Percentiles rank a stretch among this genome's conserved stretches.
Conservation (phyloP, 1,284 basidiomycete genomes). For the Chalciporus sp. region DNA sequence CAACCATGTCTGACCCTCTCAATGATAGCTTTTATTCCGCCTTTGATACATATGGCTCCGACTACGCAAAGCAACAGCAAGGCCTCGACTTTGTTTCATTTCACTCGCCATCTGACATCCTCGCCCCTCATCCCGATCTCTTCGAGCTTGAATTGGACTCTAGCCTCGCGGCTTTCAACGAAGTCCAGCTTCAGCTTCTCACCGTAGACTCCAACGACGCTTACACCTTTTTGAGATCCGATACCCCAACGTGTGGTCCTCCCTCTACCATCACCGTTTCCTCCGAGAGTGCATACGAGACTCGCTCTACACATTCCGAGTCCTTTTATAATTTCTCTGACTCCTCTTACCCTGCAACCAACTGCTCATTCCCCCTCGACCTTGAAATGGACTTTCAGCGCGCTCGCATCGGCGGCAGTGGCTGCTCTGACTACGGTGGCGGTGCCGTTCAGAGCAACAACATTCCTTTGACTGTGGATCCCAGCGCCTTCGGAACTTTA, state of each 20-base stretch:
- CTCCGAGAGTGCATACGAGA: constrained; percentile 75
- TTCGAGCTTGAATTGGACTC: constrained; percentile 81
- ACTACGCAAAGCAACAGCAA: constrained; percentile 41
- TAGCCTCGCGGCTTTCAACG: constrained; percentile 63
- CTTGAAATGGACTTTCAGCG: constrained; percentile 73
- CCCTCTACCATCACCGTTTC: constrained; percentile 77
- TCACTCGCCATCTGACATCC: constrained; percentile 63
- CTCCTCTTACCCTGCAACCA: constrained; percentile 51
- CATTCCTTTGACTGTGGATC: constrained; percentile 48
- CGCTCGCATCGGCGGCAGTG: constrained; percentile 51
- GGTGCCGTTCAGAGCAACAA: constrained; percentile 40
- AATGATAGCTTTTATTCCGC: constrained; percentile 36
- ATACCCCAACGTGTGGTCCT: constrained; percentile 67
- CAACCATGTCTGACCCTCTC: constrained; percentile 34
- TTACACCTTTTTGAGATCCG: constrained; percentile 62
- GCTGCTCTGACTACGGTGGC: constrained; percentile 54
- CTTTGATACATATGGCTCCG: constrained; percentile 39
- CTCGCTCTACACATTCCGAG: constrained; percentile 64
- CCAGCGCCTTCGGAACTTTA: constrained; percentile 56
- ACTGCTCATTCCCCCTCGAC: constrained; percentile 58
- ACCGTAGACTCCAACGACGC: constrained; percentile 64
- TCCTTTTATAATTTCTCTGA: constrained; percentile 66
- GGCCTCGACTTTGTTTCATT: constrained; percentile 70
- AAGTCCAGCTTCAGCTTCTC: constrained; percentile 61
- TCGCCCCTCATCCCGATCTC: constrained; percentile 74